These are phyloP conservation scores for Kodamaea plutei DNA, from an alignment of 1,139 yeast species.

Conservation along the genomic window DNA sequence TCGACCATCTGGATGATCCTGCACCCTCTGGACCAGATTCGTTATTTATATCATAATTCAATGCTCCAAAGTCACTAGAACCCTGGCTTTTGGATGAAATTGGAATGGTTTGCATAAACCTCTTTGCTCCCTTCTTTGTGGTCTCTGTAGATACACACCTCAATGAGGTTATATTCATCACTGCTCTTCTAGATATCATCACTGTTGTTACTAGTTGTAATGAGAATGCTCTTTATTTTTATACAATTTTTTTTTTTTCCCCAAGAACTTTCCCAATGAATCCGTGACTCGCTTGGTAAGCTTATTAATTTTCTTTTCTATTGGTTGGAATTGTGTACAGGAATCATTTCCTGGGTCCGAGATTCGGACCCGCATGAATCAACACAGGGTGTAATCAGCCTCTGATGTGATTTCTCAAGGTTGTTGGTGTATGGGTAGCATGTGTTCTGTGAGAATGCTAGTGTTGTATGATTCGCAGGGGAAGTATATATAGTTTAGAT, in stretches of 20 bases:
- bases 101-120: constrained; percentile 44
- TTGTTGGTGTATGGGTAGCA: no score
- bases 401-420: no score
- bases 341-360: constrained; percentile 1
- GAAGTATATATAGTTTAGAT: no score
- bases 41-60: no score
- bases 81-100: constrained; percentile 17
- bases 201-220: no score
- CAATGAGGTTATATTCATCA: constrained; percentile 11
- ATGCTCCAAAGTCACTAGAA: no score
- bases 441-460: no score
- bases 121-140: constrained; percentile 25
- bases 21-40: constrained; percentile 4
- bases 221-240: no score
- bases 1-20: constrained; percentile 22
- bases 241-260: constrained; percentile 1
- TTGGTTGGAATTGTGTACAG: neutral
- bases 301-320: constrained; percentile 1
- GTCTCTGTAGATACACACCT: constrained; percentile 26
- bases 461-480: no score
- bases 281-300: no score
- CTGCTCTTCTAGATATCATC: constrained; percentile 15
- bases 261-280: no score
- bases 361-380: constrained; percentile 1
- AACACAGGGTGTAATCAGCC: no score